A percentile compares a stretch with the other conserved stretches of the same genome.
Conservation (phyloP, 2,329 filamentous ascomycete species). For the Penicillium crustosum region DNA sequence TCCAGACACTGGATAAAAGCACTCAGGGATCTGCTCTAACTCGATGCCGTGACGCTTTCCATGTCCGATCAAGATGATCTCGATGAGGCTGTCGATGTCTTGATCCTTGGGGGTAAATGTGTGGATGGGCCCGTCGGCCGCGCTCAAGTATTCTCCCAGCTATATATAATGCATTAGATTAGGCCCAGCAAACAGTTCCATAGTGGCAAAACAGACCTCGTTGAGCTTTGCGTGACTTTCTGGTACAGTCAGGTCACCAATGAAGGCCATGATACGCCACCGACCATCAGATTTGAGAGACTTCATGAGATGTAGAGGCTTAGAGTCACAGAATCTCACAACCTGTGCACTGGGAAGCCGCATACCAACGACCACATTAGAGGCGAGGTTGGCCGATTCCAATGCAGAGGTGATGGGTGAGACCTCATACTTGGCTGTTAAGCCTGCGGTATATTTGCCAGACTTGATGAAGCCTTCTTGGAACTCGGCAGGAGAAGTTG, state of each 20-base stretch:
- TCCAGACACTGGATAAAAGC: conserved; percentile 58
- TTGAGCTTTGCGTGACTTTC: conserved; percentile 33
- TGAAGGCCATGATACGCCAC: conserved; percentile 54
- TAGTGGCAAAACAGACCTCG: conserved; percentile 36
- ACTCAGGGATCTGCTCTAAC: conserved; percentile 54
- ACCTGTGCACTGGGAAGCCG: conserved; percentile 57
- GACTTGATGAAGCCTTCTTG: conserved; percentile 58
- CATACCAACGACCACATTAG: conserved; percentile 47
- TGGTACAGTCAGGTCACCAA: conserved; percentile 43
- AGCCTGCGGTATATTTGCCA: conserved; percentile 60
- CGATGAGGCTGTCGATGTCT: conserved; percentile 58
- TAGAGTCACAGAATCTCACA: conserved; percentile 60
- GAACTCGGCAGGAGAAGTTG: conserved; percentile 52
- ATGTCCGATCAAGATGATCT: conserved; percentile 55
- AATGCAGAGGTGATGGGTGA: conserved; percentile 48
- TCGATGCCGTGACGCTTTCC: conserved; percentile 52
- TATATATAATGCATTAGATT: conserved; percentile 19
- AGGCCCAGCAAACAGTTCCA: not conserved
- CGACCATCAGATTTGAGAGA: conserved; percentile 54
- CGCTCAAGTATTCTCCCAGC: conserved; percentile 45
- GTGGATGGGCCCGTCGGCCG: conserved; percentile 42
- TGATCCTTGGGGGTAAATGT: conserved; percentile 45
- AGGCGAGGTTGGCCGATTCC: conserved; percentile 38
- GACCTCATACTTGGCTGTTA: conserved; percentile 56
- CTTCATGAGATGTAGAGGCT: conserved; percentile 53